Percentiles rank a stretch among this genome's conserved stretches.
These are phyloP conservation scores for Penicillium riverlandense DNA, from an alignment of 495 filamentous ascomycete species.

Conservation along the genomic window DNA sequence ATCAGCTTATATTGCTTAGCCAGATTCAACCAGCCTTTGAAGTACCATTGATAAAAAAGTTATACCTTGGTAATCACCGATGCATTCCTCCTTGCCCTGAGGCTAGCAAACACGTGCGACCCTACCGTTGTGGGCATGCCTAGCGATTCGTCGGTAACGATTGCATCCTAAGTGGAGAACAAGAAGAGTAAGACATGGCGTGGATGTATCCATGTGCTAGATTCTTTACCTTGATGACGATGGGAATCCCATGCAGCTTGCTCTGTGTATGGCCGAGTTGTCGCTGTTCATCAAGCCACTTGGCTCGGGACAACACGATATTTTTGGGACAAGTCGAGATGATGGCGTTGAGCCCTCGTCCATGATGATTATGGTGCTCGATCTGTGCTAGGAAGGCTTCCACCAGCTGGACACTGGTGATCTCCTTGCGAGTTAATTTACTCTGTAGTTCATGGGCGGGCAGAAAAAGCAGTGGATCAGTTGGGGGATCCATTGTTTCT, in stretches of 20 bases:
- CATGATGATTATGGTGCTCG: conserved; percentile 29
- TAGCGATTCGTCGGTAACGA: conserved; percentile 9
- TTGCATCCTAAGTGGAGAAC: neutral
- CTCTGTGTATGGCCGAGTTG: conserved; percentile 17
- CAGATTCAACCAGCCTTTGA: too few relatives aligned
- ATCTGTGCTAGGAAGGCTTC: conserved; percentile 42
- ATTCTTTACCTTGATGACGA: conserved; percentile 21
- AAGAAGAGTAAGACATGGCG: too few relatives aligned
- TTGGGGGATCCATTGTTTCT: too few relatives aligned
- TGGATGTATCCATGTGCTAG: too few relatives aligned
- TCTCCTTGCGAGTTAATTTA: conserved; percentile 4
- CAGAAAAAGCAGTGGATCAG: too few relatives aligned
- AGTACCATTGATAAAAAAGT: too few relatives aligned
- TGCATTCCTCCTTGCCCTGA: conserved; percentile 25
- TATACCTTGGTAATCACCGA: conserved; percentile 3
- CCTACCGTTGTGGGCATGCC: conserved; percentile 25
- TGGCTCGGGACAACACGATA: conserved; percentile 16
- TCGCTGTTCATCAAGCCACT: conserved; percentile 26
- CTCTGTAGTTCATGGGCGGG: too few relatives aligned
- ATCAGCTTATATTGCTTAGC: conserved; percentile 8
- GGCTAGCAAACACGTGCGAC: conserved; percentile 24
- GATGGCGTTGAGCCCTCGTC: conserved; percentile 14
- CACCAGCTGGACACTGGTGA: conserved; percentile 40
- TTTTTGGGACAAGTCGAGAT: conserved; percentile 28
- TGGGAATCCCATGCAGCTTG: conserved; percentile 35